Evolutionary conservation across 2,329 filamentous ascomycete species (phyloP).

Genomic region (Fusarium verrucosum): DNA sequence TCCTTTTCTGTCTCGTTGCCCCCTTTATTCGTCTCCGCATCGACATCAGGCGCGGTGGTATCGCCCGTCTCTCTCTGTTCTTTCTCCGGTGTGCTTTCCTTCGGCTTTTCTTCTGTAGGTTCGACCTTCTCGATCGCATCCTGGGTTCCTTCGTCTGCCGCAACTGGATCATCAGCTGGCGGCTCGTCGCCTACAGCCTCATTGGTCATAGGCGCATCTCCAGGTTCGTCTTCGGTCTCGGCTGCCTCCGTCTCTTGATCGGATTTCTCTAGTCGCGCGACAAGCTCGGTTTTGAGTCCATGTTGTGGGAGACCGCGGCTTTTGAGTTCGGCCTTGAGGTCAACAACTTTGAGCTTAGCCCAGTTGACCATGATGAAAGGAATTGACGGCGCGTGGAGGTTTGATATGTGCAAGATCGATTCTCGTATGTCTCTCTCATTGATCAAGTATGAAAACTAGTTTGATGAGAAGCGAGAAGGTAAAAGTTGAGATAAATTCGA

Average conservation of each 20-base stretch:
- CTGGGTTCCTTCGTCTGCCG: background rate
- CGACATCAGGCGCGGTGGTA: background rate
- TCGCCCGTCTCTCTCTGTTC: background rate
- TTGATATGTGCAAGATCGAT: background rate
- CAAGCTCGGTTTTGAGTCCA: constrained; percentile 76
- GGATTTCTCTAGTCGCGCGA: constrained; percentile 65
- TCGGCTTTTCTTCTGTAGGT: background rate
- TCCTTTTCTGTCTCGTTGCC: constrained; percentile 2
- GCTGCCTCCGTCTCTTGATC: constrained; percentile 21
- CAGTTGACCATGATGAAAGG: constrained; percentile 59
- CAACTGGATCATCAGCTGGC: background rate
- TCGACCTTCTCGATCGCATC: constrained; percentile 16
- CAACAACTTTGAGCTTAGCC: constrained; percentile 73
- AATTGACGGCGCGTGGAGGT: constrained; percentile 15
- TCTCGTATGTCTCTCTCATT: background rate
- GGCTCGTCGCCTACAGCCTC: constrained; percentile 17
- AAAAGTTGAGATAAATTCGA: constrained; percentile 3
- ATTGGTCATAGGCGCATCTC: constrained; percentile 21
- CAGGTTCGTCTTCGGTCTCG: constrained; percentile 11
- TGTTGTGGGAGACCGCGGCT: constrained; percentile 72
- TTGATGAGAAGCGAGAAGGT: background rate
- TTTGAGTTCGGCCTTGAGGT: constrained; percentile 80
- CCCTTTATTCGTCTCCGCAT: constrained; percentile 4
- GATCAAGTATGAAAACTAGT: no score
- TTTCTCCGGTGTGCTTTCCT: background rate